phyloP scores from a whole-genome alignment of 2,329 filamentous ascomycete genomes.

The Stagonosporopsis cucurbitacearum region DNA sequence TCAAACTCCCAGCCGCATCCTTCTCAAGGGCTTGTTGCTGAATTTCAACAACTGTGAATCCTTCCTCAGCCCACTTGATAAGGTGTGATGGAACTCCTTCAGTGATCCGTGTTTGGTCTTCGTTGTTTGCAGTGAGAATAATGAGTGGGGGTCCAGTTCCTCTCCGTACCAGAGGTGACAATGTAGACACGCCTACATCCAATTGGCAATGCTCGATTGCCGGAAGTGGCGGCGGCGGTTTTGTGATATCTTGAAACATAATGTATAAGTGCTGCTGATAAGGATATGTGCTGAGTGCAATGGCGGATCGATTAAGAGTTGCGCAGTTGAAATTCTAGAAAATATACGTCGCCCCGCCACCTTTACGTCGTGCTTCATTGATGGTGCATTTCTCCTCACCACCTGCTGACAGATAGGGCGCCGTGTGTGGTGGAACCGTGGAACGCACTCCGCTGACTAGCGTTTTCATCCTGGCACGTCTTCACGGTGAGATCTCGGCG shows the following conservation, averaged over 20 bases:
- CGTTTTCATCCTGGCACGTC: not conserved
- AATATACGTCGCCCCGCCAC: not conserved
- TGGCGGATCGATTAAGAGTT: not conserved
- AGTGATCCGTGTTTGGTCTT: constrained; percentile 3
- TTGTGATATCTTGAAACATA: constrained; percentile 14
- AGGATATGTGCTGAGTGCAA: not conserved
- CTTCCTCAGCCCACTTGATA: constrained; percentile 72
- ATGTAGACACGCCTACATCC: constrained; percentile 1
- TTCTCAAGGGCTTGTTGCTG: constrained; percentile 14
- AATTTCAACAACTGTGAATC: constrained; percentile 52
- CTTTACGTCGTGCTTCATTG: not conserved
- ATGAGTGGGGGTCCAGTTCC: constrained; percentile 19
- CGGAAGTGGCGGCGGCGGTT: constrained; percentile 19
- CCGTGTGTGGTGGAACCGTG: not conserved
- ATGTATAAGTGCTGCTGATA: too few species aligned
- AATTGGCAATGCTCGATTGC: constrained; percentile 4
- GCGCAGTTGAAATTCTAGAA: not conserved
- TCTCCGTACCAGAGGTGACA: constrained; percentile 17
- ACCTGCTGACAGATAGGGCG: not conserved
- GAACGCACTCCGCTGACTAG: not conserved
- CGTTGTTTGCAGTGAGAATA: constrained; percentile 10
- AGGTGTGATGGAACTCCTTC: constrained; percentile 23
- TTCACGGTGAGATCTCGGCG: not conserved
- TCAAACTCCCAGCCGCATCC: constrained; percentile 1
- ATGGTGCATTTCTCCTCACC: not conserved